These are phyloP conservation scores for Argentina anserina DNA, from an alignment of 306 rosid species.

Conservation along the genomic window DNA sequence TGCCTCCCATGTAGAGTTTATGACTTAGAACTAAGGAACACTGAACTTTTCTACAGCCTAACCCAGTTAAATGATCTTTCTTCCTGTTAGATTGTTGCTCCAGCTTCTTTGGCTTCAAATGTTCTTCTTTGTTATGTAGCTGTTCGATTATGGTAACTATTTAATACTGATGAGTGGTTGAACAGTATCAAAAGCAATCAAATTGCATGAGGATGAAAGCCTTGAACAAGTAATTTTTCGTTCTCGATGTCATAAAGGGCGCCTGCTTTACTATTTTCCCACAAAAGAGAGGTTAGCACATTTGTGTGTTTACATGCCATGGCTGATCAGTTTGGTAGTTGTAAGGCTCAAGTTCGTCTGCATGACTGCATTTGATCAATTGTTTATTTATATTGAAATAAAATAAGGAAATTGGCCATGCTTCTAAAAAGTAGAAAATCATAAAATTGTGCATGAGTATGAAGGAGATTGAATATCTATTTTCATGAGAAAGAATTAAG, in stretches of 20 bases:
- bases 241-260: conserved; percentile 96
- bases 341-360: neutral
- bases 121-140: neutral
- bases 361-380: neutral
- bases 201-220: conserved; percentile 55
- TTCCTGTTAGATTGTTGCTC: neutral
- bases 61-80: conserved; percentile 3
- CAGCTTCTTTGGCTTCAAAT: neutral
- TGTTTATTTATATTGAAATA: neutral
- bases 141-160: conserved; percentile 20
- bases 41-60: neutral
- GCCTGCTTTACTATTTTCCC: conserved; percentile 89
- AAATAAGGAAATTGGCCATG: too few species aligned
- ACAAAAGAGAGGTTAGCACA: conserved; percentile 58
- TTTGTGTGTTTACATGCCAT: conserved; percentile 12
- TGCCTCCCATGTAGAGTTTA: neutral
- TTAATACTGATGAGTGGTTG: conserved; percentile 24
- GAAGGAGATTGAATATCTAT: neutral
- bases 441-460: neutral
- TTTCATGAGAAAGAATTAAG: neutral
- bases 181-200: conserved; percentile 65
- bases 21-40: neutral
- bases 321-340: conserved; percentile 1
- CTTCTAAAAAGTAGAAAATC: neutral
- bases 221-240: conserved; percentile 63